Evolutionary conservation across 2,329 filamentous ascomycete species (phyloP).

Genomic region (Aspergillus chevalieri): DNA sequence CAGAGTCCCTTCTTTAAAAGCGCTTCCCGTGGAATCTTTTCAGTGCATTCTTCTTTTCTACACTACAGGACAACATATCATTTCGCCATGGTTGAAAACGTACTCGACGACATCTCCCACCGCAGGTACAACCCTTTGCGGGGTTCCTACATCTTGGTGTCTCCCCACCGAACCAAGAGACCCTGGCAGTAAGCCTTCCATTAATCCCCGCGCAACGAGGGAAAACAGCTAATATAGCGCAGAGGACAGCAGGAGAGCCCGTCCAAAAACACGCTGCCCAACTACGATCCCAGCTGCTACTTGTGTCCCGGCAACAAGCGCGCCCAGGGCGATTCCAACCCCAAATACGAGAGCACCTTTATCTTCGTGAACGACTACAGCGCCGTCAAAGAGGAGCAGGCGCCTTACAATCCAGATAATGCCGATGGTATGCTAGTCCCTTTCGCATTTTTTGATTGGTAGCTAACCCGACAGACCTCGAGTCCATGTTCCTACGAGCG

Average conservation of each 20-base stretch:
- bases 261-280: constrained; percentile 62
- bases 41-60: constrained; percentile 1
- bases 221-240: neutral
- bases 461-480: constrained; percentile 53
- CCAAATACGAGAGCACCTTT: constrained; percentile 78
- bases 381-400: constrained; percentile 89
- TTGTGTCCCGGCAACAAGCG: constrained; percentile 87
- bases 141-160: constrained; percentile 88
- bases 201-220: constrained; percentile 10
- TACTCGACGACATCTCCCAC: constrained; percentile 94
- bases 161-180: constrained; percentile 90
- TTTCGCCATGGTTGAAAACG: constrained; percentile 59
- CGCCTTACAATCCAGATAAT: constrained; percentile 60
- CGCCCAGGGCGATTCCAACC: constrained; percentile 80
- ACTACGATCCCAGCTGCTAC: constrained; percentile 89
- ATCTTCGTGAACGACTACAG: constrained; percentile 97
- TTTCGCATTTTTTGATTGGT: constrained; percentile 15
- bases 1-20: neutral
- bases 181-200: constrained; percentile 78
- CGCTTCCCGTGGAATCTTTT: constrained; percentile 2
- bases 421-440: constrained; percentile 33
- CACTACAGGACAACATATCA: constrained; percentile 9
- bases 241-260: constrained; percentile 74
- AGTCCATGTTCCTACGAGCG: constrained; percentile 70
- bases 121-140: constrained; percentile 87